A percentile compares a stretch with the other conserved stretches of the same genome.
Conservation (phyloP, 2,329 filamentous ascomycete species). For the Verticillium dahliae region DNA sequence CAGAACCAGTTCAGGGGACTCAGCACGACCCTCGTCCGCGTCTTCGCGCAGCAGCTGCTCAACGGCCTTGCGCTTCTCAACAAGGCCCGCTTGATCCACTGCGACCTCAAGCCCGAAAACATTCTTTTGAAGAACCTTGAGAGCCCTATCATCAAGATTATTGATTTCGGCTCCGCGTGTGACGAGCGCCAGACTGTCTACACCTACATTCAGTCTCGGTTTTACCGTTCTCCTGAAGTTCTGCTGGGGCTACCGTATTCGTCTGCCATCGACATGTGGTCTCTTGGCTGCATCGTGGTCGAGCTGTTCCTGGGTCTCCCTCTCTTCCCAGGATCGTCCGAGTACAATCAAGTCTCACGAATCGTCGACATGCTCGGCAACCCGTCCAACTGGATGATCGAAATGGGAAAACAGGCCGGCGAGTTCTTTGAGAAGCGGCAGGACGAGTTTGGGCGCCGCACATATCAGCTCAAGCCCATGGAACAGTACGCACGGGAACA, state of each 20-base stretch:
- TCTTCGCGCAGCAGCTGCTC: conserved; percentile 93
- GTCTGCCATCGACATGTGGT: conserved; percentile 99
- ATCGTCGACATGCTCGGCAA: conserved; percentile 98
- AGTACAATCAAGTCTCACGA: conserved; percentile 96
- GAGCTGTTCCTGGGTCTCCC: conserved; percentile 93
- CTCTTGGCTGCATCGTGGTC: conserved; percentile 93
- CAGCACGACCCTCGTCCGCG: conserved; percentile 92
- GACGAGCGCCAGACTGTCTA: conserved; percentile 98
- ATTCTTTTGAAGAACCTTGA: conserved; percentile 97
- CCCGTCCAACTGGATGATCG: conserved; percentile 97
- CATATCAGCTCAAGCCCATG: conserved; percentile 91
- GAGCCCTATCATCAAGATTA: conserved; percentile 99
- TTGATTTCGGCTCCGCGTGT: conserved; percentile 97
- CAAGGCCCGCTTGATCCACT: conserved; percentile 95
- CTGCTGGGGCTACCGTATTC: conserved; percentile 94
- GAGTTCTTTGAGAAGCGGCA: conserved; percentile 93
- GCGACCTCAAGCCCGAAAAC: conserved; percentile 96
- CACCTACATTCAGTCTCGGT: conserved; percentile 97
- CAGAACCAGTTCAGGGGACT: conserved; percentile 98
- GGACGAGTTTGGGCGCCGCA: conserved; percentile 88
- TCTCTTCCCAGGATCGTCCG: conserved; percentile 91
- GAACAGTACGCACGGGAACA: conserved; percentile 96
- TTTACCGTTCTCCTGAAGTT: conserved; percentile 96
- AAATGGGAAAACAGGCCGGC: conserved; percentile 95
- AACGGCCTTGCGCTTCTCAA: conserved; percentile 89